Percentiles rank a stretch among this genome's conserved stretches.
phyloP scores from a whole-genome alignment of 2,329 filamentous ascomycete species.

The Alternaria solani region DNA sequence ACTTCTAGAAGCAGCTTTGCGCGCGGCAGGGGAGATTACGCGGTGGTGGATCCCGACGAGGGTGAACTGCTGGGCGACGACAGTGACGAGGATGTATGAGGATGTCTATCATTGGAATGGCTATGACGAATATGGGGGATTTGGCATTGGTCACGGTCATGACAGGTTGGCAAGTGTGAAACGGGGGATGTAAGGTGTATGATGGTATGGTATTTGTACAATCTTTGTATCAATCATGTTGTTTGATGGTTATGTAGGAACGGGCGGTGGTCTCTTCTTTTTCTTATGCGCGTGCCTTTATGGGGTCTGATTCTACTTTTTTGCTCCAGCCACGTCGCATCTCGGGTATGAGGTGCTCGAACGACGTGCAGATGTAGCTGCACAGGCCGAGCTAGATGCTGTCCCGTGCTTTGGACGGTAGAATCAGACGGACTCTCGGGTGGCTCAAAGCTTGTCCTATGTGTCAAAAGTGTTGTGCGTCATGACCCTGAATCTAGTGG shows the following conservation, averaged over 20 bases:
- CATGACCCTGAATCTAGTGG: background rate
- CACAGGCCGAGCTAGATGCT: background rate
- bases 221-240: constrained; percentile 1
- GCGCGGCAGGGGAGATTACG: constrained; percentile 85
- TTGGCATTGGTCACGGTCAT: background rate
- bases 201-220: background rate
- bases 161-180: background rate
- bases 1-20: constrained; percentile 91
- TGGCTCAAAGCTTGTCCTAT: constrained; percentile 1
- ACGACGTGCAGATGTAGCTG: background rate
- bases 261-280: background rate
- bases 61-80: constrained; percentile 93
- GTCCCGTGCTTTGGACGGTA: background rate
- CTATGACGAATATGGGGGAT: background rate
- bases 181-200: background rate
- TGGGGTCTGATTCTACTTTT: background rate
- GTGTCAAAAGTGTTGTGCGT: constrained; percentile 1
- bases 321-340: background rate
- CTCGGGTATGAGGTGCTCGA: background rate
- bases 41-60: constrained; percentile 89
- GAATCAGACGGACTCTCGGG: background rate
- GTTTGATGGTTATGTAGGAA: constrained; percentile 1
- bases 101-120: background rate
- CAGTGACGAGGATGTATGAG: constrained; percentile 82
- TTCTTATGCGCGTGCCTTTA: background rate